Evolutionary conservation across 345 rosid species (phyloP).

Genomic region (Euphorbia peplus): DNA sequence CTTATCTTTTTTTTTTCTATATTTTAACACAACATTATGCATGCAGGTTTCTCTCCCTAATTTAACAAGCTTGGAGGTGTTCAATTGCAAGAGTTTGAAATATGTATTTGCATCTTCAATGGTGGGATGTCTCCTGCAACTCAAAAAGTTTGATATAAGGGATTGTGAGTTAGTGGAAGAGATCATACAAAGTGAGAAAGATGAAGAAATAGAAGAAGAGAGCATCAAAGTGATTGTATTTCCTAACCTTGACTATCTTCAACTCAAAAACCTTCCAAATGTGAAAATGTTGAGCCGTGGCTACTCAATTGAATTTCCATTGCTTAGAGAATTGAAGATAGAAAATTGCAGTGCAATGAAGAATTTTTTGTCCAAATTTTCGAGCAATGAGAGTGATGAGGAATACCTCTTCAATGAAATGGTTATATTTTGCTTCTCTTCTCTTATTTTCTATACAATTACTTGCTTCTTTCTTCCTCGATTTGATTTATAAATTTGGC

Average conservation of each 20-base stretch:
- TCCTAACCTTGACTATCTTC: not conserved
- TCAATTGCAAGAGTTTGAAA: not conserved
- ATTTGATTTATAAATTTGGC: no score
- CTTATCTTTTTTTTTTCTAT: no score
- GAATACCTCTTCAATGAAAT: not conserved
- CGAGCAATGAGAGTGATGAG: not conserved
- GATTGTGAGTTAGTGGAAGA: not conserved
- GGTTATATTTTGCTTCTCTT: not conserved
- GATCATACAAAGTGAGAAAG: not conserved
- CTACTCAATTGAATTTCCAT: not conserved
- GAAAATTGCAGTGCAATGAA: not conserved
- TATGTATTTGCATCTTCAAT: not conserved
- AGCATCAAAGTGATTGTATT: slow-evolving; percentile 2
- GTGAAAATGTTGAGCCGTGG: not conserved
- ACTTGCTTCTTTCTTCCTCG: not conserved
- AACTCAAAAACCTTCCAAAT: not conserved
- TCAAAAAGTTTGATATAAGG: not conserved
- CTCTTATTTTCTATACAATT: not conserved
- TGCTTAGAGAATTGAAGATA: not conserved
- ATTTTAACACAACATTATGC: not conserved
- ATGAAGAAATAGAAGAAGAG: not conserved
- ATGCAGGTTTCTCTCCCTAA: not conserved
- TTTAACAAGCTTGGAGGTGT: not conserved
- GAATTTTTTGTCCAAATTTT: not conserved
- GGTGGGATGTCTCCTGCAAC: not conserved